These are phyloP conservation scores for Xeromyces bisporus DNA, from an alignment of 495 filamentous ascomycete genomes.

Conservation along the genomic window DNA sequence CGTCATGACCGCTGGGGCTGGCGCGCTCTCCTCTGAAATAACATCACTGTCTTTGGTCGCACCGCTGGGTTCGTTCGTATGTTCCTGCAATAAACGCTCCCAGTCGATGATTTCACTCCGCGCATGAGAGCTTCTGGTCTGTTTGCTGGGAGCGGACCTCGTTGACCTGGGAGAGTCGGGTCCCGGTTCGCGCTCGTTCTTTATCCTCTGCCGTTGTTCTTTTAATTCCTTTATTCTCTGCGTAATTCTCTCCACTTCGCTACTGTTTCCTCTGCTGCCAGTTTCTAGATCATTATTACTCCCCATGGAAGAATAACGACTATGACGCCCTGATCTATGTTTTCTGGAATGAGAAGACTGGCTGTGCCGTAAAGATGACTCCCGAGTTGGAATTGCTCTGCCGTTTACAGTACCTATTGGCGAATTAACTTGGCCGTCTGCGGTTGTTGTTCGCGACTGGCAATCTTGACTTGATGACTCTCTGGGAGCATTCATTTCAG, in stretches of 20 bases:
- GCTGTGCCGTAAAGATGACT: conserved; percentile 49
- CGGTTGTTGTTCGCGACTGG: conserved; percentile 12
- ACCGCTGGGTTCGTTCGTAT: conserved; percentile 3
- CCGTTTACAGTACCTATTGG: conserved; percentile 32
- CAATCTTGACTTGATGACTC: conserved; percentile 15
- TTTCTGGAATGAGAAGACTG: conserved; percentile 21
- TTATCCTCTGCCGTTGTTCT: conserved; percentile 32
- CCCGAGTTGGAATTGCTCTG: conserved; percentile 43
- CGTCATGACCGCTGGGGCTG: conserved; percentile 46
- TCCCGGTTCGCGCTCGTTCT: conserved; percentile 21
- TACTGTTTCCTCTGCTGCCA: conserved; percentile 19
- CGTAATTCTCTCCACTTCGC: conserved; percentile 29
- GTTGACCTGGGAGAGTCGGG: conserved; percentile 17
- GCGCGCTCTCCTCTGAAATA: conserved; percentile 45
- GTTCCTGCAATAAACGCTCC: conserved; percentile 9
- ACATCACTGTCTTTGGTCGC: not conserved
- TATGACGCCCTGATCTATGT: conserved; percentile 19
- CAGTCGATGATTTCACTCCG: conserved; percentile 10
- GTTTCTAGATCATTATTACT: conserved; percentile 20
- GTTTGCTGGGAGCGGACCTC: conserved; percentile 13
- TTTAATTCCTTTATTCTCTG: conserved; percentile 35
- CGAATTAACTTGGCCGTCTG: conserved; percentile 14
- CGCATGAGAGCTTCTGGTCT: conserved; percentile 11
- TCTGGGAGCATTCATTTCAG: conserved; percentile 7
- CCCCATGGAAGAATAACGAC: conserved; percentile 23